Percentiles rank a stretch among this genome's conserved stretches.
phyloP scores from a whole-genome alignment of 2,329 filamentous ascomycete genomes.

The Aureobasidium melanogenum region DNA sequence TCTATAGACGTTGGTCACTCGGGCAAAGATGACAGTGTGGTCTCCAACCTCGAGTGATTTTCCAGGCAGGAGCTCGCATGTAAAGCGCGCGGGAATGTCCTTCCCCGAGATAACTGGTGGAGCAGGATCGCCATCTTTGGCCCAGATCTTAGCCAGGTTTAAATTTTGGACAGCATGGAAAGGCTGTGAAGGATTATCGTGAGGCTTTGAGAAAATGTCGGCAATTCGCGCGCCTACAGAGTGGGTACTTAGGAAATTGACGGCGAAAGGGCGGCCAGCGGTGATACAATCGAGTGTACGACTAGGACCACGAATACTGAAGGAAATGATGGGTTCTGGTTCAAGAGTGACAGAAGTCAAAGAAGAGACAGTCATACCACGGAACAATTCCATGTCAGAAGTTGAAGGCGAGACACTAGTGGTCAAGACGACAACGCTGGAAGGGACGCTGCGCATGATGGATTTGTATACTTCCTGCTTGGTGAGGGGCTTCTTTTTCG shows the following conservation, averaged over 20 bases:
- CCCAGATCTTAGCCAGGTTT: neutral
- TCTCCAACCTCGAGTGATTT: constrained; percentile 35
- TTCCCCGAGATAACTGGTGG: neutral
- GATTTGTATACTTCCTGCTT: neutral
- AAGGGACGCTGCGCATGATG: constrained; percentile 1
- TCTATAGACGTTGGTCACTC: constrained; percentile 20
- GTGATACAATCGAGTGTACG: constrained; percentile 46
- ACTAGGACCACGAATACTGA: constrained; percentile 51
- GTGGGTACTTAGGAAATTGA: constrained; percentile 39
- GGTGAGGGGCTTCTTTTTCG: neutral
- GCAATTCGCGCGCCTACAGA: constrained; percentile 24
- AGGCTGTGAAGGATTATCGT: constrained; percentile 16
- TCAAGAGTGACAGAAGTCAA: constrained; percentile 50
- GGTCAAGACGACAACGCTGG: constrained; percentile 2
- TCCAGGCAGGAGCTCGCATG: constrained; percentile 28
- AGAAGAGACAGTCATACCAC: constrained; percentile 53
- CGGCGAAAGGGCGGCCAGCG: constrained; percentile 33
- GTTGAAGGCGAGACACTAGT: neutral
- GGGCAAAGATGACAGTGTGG: constrained; percentile 40
- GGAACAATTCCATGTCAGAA: constrained; percentile 20
- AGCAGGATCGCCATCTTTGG: neutral
- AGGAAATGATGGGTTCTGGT: constrained; percentile 49
- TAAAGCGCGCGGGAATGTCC: constrained; percentile 22
- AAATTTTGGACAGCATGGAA: constrained; percentile 14
- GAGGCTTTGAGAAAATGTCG: constrained; percentile 23